Conservation (phyloP, 352 stramenopile genomes). For the Pythium dissotocum region DNA sequence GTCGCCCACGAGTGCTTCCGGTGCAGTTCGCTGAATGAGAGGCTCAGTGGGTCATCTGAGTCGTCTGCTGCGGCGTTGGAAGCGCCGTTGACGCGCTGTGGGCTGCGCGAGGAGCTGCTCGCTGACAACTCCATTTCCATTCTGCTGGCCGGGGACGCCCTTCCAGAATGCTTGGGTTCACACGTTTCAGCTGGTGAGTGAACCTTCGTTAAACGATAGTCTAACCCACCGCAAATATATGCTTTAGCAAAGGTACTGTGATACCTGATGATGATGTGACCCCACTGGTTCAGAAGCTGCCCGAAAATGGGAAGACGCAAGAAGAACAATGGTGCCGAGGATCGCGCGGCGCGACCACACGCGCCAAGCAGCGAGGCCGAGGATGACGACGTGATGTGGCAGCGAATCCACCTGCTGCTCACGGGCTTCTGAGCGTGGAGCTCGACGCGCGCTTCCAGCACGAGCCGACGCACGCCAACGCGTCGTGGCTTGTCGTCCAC, state of each 20-base stretch:
- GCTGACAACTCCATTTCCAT: background rate
- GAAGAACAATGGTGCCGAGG: background rate
- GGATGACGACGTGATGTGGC: constrained; percentile 13
- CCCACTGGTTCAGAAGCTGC: background rate
- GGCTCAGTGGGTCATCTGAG: background rate
- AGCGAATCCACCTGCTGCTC: constrained; percentile 8
- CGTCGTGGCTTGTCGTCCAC: constrained; percentile 20
- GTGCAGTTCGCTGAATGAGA: constrained; percentile 9
- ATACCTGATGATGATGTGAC: too few relatives aligned
- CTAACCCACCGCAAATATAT: too few relatives aligned
- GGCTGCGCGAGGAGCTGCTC: background rate
- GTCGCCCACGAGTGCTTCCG: constrained; percentile 16
- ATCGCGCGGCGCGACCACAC: background rate
- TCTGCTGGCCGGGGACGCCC: background rate
- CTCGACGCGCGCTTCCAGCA: constrained; percentile 16
- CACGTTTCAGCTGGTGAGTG: background rate
- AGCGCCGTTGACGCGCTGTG: background rate
- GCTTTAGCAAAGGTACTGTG: background rate
- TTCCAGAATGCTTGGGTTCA: background rate
- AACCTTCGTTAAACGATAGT: background rate
- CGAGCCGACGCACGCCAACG: constrained; percentile 15
- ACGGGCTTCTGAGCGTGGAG: constrained; percentile 3
- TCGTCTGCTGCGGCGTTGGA: background rate
- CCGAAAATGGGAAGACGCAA: background rate
- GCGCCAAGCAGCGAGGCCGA: background rate